Conservation (phyloP, 2,329 filamentous ascomycete species). For the Magnaporthiopsis incrustans region DNA sequence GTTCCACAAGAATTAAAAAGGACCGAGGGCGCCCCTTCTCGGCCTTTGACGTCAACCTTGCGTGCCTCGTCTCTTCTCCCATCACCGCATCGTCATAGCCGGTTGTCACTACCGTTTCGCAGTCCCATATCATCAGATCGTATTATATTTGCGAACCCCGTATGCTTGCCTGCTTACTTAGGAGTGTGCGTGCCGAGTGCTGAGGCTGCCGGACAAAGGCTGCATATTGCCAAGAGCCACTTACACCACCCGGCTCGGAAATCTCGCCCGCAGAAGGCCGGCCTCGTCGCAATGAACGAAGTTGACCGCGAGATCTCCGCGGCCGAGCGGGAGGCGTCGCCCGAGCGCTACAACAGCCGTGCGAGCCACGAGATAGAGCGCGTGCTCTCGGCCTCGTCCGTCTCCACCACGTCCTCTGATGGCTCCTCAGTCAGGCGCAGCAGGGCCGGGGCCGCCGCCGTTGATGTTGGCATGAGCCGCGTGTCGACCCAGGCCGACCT, state of each 20-base stretch:
- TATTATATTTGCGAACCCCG: not conserved
- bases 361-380: constrained; percentile 43
- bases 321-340: constrained; percentile 45
- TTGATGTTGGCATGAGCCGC: constrained; percentile 45
- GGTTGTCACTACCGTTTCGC: not conserved
- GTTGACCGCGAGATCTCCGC: constrained; percentile 45
- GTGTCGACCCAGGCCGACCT: constrained; percentile 59
- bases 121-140: too few species aligned
- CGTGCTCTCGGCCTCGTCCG: constrained; percentile 44
- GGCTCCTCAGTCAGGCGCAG: constrained; percentile 3
- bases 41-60: not conserved
- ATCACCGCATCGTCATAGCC: not conserved
- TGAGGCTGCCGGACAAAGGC: not conserved
- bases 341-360: constrained; percentile 13
- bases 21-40: not conserved
- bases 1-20: not conserved
- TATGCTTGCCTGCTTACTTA: not conserved
- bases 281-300: constrained; percentile 4
- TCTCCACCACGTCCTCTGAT: constrained; percentile 39
- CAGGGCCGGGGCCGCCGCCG: constrained; percentile 15
- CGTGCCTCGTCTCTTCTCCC: not conserved
- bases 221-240: not conserved
- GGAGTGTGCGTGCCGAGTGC: not conserved
- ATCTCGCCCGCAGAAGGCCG: not conserved
- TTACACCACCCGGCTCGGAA: not conserved